Base-by-base conservation (phyloP, 2,329 filamentous ascomycete species). In the Botrytis fragariae region DNA sequence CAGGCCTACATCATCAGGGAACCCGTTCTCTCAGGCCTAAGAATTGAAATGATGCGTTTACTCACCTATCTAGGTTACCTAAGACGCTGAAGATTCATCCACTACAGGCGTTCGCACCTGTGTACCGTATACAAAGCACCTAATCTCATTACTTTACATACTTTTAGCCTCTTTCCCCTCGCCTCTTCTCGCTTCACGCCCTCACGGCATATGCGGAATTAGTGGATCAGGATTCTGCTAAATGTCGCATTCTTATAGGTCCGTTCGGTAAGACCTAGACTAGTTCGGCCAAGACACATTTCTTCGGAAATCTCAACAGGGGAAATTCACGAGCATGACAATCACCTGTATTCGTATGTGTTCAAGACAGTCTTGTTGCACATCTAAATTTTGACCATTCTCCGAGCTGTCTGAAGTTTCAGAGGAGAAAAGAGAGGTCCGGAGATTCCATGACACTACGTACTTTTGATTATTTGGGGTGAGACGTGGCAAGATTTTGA, bases 221-320 rank as follows among this genome's bases (percentile, higher is more conserved):
- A 29, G 61, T 35, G 62, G n/a, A 64, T 45, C 2, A 29, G 62
- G 16, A 32, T 29, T 63, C 8, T 9, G 39, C 42, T 42, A 25
- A 35, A 45, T 35, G 32, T 25, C 9, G 16, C 2, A 45, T 45
- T 45, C 18, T 44, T 25, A 64, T 45, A 64, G 62, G 62, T 35
- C n/a, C 62, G 20, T 42, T 64, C n/a, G 62, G 42, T 64, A 35
- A 64, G 62, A 64, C 29, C 42, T 64, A 64, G 10, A 45, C 62
- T 18, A 14, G 29, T 67, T 67, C 44, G 22, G 44, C 16, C 45
- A 51, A 37, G 45, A 4, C 25, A 51, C 45, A 67, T 14, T 20
- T 67, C 14, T 14, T 51, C 22, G 63, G 32, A 67, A 67, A 67
- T 37, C 32, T 39, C 32, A n/a, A 51, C 32, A 20, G 32, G 32